Evolutionary conservation across 108 stramenopile genomes (phyloP), one percentile per base, ranked within the genome.

Genomic region (Cyclotella distinguenda): DNA sequence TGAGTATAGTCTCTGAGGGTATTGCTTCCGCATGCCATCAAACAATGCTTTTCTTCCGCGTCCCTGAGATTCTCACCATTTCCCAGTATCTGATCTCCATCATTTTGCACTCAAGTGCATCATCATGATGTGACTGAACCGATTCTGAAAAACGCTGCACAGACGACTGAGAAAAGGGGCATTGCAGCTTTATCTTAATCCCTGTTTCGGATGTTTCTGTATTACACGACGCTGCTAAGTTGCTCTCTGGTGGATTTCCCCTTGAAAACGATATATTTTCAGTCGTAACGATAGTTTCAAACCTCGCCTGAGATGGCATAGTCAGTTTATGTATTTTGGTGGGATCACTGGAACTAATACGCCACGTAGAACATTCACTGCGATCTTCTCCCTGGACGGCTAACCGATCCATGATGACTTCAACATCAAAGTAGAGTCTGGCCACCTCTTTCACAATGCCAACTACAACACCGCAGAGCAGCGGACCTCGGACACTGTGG

Each of bases 401-500:
- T 1, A 67, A 12, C 28, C 36, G 26, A 34, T 57, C 55, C 84
- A 85, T 80, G 0, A 55, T 51, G 16, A 85, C 79, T 16, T 79
- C 81, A 45, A 85, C 74, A 38, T 79, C 80, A 72, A 85, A 85
- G 52, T 85, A 79, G n/a, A 25, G 11, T 27, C 28, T 55, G 18
- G 81, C 74, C 18, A 85, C 39, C 48, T 77, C 68, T 50, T 79
- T 81, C 31, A 78, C 61, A 3, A 82, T 38, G 11, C 84, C 84
- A 30, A 79, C 80, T 2, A 85, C 84, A 19, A 85, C 53, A 39
- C 78, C 66, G 8, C 77, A 80, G 16, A 85, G 53, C 12, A 85
- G 58, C 12, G 56, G 57, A 7, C 84, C 84, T 6, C 84, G 73
- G 0, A 74, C 51, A 0, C 74, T 76, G 46, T 60, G 79, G 52